Conservation (phyloP, 2,329 filamentous ascomycete genomes). For the Pseudogymnoascus sp. region DNA sequence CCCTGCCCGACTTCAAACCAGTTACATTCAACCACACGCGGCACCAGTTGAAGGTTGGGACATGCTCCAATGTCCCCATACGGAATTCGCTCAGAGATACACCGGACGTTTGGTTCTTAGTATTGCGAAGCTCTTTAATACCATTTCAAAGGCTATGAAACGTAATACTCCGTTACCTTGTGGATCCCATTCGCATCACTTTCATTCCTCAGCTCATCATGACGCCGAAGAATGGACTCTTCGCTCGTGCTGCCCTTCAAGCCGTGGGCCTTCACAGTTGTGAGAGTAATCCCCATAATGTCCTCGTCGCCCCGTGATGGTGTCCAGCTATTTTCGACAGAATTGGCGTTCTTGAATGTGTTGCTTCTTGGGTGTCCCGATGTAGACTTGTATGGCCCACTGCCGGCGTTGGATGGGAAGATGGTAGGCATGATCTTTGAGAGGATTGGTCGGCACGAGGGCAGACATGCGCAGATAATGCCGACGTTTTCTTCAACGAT, state of each 20-base stretch:
- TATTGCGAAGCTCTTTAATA: neutral
- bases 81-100: too few species aligned
- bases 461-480: conserved; percentile 33
- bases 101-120: too few species aligned
- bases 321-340: conserved; percentile 14
- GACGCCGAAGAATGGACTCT: conserved; percentile 11
- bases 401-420: conserved; percentile 14
- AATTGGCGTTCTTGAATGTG: conserved; percentile 10
- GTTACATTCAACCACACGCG: too few species aligned
- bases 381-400: neutral
- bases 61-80: too few species aligned
- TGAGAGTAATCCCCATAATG: conserved; percentile 5
- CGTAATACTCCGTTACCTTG: neutral
- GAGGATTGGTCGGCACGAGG: conserved; percentile 30
- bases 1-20: too few species aligned
- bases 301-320: conserved; percentile 8
- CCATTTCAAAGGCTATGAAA: neutral
- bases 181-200: neutral
- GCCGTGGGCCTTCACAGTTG: neutral
- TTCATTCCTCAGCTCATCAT: neutral
- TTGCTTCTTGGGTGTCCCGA: neutral
- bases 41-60: too few species aligned
- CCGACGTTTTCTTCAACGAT: conserved; percentile 31
- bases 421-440: conserved; percentile 18
- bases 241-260: conserved; percentile 11